Evolutionary conservation across 2,329 filamentous ascomycete genomes (phyloP).

Genomic region (Talaromyces sp.): DNA sequence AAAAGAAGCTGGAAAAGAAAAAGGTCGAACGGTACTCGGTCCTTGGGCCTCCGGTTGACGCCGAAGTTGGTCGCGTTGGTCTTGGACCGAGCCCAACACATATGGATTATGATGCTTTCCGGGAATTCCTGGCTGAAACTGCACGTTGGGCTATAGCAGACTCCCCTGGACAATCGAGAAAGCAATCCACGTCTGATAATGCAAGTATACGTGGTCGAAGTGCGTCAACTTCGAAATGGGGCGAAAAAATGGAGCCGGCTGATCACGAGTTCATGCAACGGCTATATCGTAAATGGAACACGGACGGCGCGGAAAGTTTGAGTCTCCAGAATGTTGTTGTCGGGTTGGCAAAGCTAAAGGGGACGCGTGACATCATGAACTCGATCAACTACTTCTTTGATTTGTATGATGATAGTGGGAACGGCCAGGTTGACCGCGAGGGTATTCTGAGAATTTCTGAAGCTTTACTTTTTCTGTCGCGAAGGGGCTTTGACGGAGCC

Average conservation of each 20-base stretch:
- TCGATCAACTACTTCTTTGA: constrained; percentile 98
- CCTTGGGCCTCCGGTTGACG: constrained; percentile 45
- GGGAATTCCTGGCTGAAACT: constrained; percentile 85
- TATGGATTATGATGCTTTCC: constrained; percentile 97
- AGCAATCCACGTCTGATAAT: constrained; percentile 39
- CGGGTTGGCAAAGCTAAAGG: constrained; percentile 85
- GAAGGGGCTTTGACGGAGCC: constrained; percentile 74
- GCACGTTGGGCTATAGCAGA: constrained; percentile 92
- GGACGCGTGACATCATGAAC: constrained; percentile 92
- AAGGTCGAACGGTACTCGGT: constrained; percentile 39
- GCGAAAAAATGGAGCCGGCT: constrained; percentile 61
- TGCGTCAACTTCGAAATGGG: constrained; percentile 49
- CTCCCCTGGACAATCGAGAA: constrained; percentile 58
- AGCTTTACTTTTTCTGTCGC: constrained; percentile 83
- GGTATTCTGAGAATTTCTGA: constrained; percentile 94
- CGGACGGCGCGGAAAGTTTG: constrained; percentile 67
- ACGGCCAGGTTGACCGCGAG: constrained; percentile 89
- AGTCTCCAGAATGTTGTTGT: constrained; percentile 88
- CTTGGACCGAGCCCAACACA: constrained; percentile 81
- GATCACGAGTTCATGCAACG: constrained; percentile 93
- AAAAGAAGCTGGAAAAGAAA: constrained; percentile 59
- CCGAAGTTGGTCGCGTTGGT: constrained; percentile 80
- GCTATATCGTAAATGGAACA: constrained; percentile 83
- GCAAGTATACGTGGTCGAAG: constrained; percentile 50
- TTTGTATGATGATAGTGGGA: constrained; percentile 86